These are phyloP conservation scores for Thinopyrum elongatum DNA, from an alignment of 176 grass and related monocot species.

Conservation along the genomic window DNA sequence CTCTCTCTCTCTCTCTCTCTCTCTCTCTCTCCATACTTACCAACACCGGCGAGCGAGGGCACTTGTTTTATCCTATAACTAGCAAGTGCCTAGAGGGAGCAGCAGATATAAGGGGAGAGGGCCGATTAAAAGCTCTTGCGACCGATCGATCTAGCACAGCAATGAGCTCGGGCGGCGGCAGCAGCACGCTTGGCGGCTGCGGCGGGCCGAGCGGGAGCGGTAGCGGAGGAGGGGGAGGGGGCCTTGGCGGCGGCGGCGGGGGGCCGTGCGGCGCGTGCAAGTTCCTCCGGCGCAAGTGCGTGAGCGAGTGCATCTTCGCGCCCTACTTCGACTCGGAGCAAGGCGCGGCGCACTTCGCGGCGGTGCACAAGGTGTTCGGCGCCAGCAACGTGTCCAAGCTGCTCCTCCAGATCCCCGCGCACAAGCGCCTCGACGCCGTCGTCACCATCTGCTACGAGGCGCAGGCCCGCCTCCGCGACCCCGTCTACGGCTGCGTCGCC, in stretches of 20 bases:
- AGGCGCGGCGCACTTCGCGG: slow-evolving; percentile 91
- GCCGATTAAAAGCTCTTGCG: neutral
- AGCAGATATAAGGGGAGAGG: slow-evolving; percentile 4
- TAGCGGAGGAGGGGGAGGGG: neutral
- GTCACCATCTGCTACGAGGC: slow-evolving; percentile 98
- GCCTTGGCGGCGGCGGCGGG: slow-evolving; percentile 9
- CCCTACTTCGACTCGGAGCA: slow-evolving; percentile 98
- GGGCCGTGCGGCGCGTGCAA: slow-evolving; percentile 95
- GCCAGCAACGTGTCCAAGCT: slow-evolving; percentile 99
- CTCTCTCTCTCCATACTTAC: neutral
- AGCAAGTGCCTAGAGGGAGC: slow-evolving; percentile 9
- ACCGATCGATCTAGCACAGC: neutral
- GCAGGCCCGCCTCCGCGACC: slow-evolving; percentile 87
- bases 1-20: neutral
- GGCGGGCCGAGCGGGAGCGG: slow-evolving; percentile 40
- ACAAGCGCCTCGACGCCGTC: slow-evolving; percentile 95
- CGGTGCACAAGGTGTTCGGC: slow-evolving; percentile 99
- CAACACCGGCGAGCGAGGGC: neutral
- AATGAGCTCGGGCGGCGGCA: slow-evolving; percentile 59
- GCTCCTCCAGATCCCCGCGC: slow-evolving; percentile 89
- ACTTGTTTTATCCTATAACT: slow-evolving; percentile 44
- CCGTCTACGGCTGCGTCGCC: slow-evolving; percentile 94
- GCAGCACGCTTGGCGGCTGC: slow-evolving; percentile 43
- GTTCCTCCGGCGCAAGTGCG: slow-evolving; percentile 95
- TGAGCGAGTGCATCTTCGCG: slow-evolving; percentile 93